Base-by-base conservation (phyloP, 768 basidiomycete genomes). In the Rhodotorula sphaerocarpa region DNA sequence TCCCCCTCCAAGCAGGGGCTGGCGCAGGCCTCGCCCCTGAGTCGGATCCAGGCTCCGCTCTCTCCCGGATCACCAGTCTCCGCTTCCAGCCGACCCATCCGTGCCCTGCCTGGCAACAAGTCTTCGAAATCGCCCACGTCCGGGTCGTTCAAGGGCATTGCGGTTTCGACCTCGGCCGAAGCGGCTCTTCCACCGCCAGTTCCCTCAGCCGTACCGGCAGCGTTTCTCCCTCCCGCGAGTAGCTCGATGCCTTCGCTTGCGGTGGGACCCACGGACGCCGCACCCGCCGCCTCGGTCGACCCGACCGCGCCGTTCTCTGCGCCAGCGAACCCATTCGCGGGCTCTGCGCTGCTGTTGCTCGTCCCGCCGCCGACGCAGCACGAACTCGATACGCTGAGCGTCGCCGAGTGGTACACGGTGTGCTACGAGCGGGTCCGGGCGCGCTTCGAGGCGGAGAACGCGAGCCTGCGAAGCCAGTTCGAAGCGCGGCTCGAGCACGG, bases 251-350 rank as follows among this genome's bases (percentile, higher is more conserved):
- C 36, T 39, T 39, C 36, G 36, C 36, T 39, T 39, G 10, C 36
- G 36, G 16, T n/a, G n/a, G n/a, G n/a, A n/a, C n/a, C n/a, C n/a
- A 5, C 34, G 36, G 20, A 5, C 44, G 3, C 39, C 45, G 21
- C 16, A 16, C 16, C 54, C 12, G 15, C 41, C 10, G 0, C 21
- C 39, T 6, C n/a, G 1, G 10, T 47, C 33, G 51, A 51, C 33
- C 42, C 30, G 2, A 30, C 41, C 6, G 15, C 21, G 27, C 36
- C 43, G n/a, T 55, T 41, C 39, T 23, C 42, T 5, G 28, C 53
- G 4, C 53, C 53, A 4, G 31, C 33, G 33, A 60, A 65, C 58
- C 48, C 58, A 16, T 60, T 60, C 55, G 18, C 48, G 3, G 14
- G n/a, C 25, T 30, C 57, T 2, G 33, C 48, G 2, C 47, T 65